phyloP scores from a whole-genome alignment of 129 eudicot species.

The Helianthus annuus region HanXRQr2.0-SUNRISE NC_035434.2:161353129-161353628 shows the following conservation, averaged over 20 bases:
- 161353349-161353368: slow-evolving; percentile 10
- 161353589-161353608: not conserved
- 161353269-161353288: not conserved
- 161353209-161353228: too few relatives aligned
- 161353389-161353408: slow-evolving; percentile 23
- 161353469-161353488: slow-evolving; percentile 21
- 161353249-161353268: too few relatives aligned
- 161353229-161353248: too few relatives aligned
- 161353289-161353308: not conserved
- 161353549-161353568: slow-evolving; percentile 14
- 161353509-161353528: not conserved
- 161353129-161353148: too few relatives aligned
- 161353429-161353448: slow-evolving; percentile 12
- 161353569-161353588: slow-evolving; percentile 4
- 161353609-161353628: slow-evolving; percentile 1
- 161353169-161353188: too few relatives aligned
- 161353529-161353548: slow-evolving; percentile 1
- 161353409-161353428: slow-evolving; percentile 6
- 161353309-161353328: not conserved
- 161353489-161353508: slow-evolving; percentile 1
- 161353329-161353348: slow-evolving; percentile 20
- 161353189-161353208: too few relatives aligned
- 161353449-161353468: slow-evolving; percentile 22
- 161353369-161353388: slow-evolving; percentile 26
- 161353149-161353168: too few relatives aligned